Base-by-base conservation (phyloP, 257 asterid species). In the Lithospermum erythrorhizon region DNA sequence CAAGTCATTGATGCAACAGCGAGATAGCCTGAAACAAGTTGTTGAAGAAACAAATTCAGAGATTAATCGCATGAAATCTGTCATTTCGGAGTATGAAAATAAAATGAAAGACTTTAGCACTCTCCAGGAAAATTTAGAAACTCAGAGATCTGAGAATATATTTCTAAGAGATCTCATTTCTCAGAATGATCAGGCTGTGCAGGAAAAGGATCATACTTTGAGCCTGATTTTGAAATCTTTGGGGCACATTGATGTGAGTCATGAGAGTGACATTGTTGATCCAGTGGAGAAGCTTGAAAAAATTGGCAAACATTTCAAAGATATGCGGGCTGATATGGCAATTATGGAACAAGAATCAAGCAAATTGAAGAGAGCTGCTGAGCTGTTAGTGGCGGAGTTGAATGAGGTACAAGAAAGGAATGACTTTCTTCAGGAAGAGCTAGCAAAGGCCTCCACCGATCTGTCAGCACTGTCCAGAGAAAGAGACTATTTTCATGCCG, bases 371-470 rank as follows among this genome's bases (percentile, higher is more conserved):
- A 76, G 95, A 69, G 95, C 98, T 5, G 83, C 98, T 72, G 95
- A 93, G 64, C 79, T 93, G 45, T 78, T 93, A 70, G 89, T 93
- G 67, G 95, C 94, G 17, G 98, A 93, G 83, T 69, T 93, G 70
- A 89, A 93, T 75, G 98, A 93, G 76, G 98, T 93, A 75, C 95
- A 93, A 73, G 98, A 86, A 76, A 86, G 98, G 76, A 89, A 84
- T 56, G 97, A 93, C 62, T 67, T 70, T 61, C 95, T 89, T 71
- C 97, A 93, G 73, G 98, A 88, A 70, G 98, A 93, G 73, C 80
- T 93, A 60, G 79, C 73, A 53, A 81, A 79, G 58, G 77, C 78
- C 74, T 66, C 63, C 37, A 61, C 67, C 65, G 83, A 84, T 72
- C 83, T 86, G 61, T 81, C 87, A 54, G 77, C 70, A 72, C 73